Base-by-base conservation (phyloP, 495 filamentous ascomycete genomes). In the Venustampulla echinocandica region DNA sequence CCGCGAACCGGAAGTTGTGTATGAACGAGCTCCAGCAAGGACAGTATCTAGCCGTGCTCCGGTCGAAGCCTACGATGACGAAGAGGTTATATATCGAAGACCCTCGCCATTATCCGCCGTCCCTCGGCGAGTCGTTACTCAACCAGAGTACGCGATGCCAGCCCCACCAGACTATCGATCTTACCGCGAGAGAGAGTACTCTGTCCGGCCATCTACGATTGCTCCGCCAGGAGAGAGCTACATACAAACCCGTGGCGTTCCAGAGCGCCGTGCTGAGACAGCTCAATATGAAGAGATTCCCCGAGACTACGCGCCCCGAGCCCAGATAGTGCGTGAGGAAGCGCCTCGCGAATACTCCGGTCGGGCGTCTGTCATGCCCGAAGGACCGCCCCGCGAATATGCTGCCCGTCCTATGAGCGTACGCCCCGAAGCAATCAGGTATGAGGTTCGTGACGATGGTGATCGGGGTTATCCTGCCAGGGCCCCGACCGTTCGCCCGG, bases 341-440 rank as follows among this genome's bases (percentile, higher is more conserved):
- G 37, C 27, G 4, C 63, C 75, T 11, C 65, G 70, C 14, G 75
- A 80, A 28, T 73, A 75, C 42, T 30, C 6, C 15, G 10, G 9
- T 11, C 34, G 34, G 5, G 34, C 34, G 5, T 10, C 9, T 18
- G 34, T 37, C 9, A 7, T 5, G 9, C 34, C 34, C 9, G 34
- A 37, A 10, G 34, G 9, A 6, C 39, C 34, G 4, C 63, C 75
- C 10, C 66, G 70, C 14, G 75, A 80, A 28, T 73, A 75, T 42
- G 57, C 76, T n/a, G 65, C 79, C 45, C 65, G 75, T 22, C 52
- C 71, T 7, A n/a, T n/a, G n/a, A 84, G 79, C 57, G 74, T 78
- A 14, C 74, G 76, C 34, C 34, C 34, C 9, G 27, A 30, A 37
- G 34, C 34, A 6, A 30, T 10, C 4, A 24, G 17, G 19, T 27